Percentiles rank a stretch among this genome's conserved stretches.
Conservation (phyloP, 164 flowering plant genomes). For the Stephania japonica region DNA sequence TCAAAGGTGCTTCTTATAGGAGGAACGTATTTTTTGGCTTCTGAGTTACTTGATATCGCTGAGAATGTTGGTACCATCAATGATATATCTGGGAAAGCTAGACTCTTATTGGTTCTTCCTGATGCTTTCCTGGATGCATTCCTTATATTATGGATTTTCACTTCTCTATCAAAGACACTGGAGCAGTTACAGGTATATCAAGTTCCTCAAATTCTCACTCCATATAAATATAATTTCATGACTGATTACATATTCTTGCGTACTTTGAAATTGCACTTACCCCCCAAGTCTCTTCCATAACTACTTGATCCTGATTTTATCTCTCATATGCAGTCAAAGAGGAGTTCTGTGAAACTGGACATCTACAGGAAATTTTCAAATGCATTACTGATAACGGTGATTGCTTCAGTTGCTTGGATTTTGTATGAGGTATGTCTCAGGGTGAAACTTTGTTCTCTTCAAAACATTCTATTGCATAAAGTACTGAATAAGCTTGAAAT, state of each 20-base stretch:
- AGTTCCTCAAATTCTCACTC: neutral
- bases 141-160: constrained; percentile 87
- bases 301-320: neutral
- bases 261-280: neutral
- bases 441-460: neutral
- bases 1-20: constrained; percentile 89
- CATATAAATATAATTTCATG: neutral
- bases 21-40: constrained; percentile 71
- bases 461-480: neutral
- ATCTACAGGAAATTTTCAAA: constrained; percentile 88
- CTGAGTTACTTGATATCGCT: constrained; percentile 75
- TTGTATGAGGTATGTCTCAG: constrained; percentile 66
- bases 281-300: neutral
- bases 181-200: constrained; percentile 84
- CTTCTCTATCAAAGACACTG: constrained; percentile 83
- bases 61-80: constrained; percentile 89
- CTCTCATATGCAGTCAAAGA: constrained; percentile 49
- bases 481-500: neutral
- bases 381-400: constrained; percentile 65
- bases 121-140: constrained; percentile 87
- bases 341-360: constrained; percentile 81
- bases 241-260: neutral
- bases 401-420: constrained; percentile 92
- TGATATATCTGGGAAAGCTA: constrained; percentile 88
- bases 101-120: constrained; percentile 82